phyloP scores from a whole-genome alignment of 2,329 filamentous ascomycete genomes.

The Periconia sp. region DNA sequence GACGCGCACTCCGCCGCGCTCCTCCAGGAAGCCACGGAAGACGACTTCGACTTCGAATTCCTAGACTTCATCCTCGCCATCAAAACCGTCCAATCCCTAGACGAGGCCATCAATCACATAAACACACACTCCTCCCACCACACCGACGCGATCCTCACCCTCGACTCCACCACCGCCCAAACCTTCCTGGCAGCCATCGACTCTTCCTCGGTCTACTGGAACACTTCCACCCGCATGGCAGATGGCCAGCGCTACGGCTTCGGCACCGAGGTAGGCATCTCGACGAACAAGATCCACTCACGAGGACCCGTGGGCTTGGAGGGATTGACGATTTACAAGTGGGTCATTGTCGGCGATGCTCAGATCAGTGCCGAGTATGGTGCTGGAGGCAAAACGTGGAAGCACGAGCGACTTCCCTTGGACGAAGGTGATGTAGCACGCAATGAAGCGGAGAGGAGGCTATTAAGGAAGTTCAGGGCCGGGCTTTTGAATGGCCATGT shows the following conservation, averaged over 20 bases:
- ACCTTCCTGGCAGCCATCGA: constrained; percentile 85
- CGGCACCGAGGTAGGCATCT: constrained; percentile 97
- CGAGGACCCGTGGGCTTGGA: constrained; percentile 92
- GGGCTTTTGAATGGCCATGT: constrained; percentile 12
- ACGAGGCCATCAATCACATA: constrained; percentile 84
- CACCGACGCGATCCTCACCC: constrained; percentile 88
- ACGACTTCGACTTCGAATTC: constrained; percentile 89
- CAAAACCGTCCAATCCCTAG: constrained; percentile 71
- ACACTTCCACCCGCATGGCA: constrained; percentile 90
- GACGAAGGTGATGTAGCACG: constrained; percentile 35
- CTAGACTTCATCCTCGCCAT: constrained; percentile 83
- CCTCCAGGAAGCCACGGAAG: constrained; percentile 69
- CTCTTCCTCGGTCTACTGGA: constrained; percentile 95
- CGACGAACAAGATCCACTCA: constrained; percentile 97
- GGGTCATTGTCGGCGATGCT: constrained; percentile 82
- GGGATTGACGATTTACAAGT: constrained; percentile 97
- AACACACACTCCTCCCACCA: constrained; percentile 92
- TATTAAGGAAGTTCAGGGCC: constrained; percentile 40
- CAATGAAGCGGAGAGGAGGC: constrained; percentile 40
- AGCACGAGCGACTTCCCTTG: constrained; percentile 58
- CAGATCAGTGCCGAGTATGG: constrained; percentile 81
- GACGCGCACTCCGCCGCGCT: constrained; percentile 48
- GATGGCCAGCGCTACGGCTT: constrained; percentile 98
- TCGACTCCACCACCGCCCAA: constrained; percentile 70
- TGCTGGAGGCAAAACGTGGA: constrained; percentile 60